Conservation (phyloP, 495 filamentous ascomycete species). For the Penicillium arizonense region DNA sequence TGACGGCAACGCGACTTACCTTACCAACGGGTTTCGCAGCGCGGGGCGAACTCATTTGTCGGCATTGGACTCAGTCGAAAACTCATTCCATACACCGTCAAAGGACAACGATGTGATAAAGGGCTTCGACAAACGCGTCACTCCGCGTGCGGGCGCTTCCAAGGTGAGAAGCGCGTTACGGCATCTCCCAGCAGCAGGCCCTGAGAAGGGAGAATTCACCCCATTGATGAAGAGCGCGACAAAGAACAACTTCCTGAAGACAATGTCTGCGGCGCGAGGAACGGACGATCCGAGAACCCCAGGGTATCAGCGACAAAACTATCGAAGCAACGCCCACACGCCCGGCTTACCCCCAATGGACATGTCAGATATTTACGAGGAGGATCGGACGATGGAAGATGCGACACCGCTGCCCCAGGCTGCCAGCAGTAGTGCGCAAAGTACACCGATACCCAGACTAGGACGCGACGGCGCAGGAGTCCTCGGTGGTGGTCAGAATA, state of each 20-base stretch:
- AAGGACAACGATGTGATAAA: conserved; percentile 73
- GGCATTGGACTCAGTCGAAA: conserved; percentile 77
- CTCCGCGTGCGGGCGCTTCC: conserved; percentile 60
- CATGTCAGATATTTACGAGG: conserved; percentile 67
- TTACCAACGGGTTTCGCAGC: conserved; percentile 58
- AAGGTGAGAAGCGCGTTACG: conserved; percentile 55
- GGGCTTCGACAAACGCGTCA: conserved; percentile 65
- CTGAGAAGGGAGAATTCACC: conserved; percentile 80
- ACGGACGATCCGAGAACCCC: conserved; percentile 66
- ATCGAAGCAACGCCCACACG: conserved; percentile 60
- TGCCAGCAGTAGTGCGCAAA: conserved; percentile 72
- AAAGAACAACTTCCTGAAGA: conserved; percentile 68
- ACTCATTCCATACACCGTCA: conserved; percentile 81
- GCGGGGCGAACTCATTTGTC: conserved; percentile 47
- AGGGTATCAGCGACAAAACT: conserved; percentile 58
- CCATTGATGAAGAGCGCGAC: conserved; percentile 89
- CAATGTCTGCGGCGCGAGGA: conserved; percentile 50
- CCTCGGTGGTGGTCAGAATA: conserved; percentile 72
- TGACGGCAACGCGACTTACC: conserved; percentile 73
- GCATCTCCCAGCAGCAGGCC: conserved; percentile 58
- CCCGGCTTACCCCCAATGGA: conserved; percentile 59
- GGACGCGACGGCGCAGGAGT: conserved; percentile 59
- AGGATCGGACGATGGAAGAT: conserved; percentile 56
- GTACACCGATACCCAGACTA: conserved; percentile 72
- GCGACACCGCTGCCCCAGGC: conserved; percentile 67